Evolutionary conservation across 148 eudicot species (phyloP), one percentile per base, ranked within the genome.

Genomic region (Cornus kousa): DNA sequence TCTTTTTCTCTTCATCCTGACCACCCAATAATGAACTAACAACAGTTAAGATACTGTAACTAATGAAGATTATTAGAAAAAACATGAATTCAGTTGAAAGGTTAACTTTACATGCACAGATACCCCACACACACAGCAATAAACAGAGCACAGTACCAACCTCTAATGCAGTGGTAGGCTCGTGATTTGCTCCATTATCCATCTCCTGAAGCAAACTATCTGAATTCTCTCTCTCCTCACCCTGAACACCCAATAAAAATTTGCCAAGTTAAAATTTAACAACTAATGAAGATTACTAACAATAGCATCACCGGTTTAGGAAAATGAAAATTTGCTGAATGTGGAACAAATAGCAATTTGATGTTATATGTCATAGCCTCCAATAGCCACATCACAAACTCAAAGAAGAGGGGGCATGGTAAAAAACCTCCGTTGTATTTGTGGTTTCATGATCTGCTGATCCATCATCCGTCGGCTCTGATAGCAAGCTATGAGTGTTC

Each of bases 141-240:
- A 59, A 31, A 39, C 0, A 65, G 17, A 46, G 22, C 69, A 67
- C 32, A 60, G 66, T 65, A 70, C 77, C 55, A 59, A 88, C 91
- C 89, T 82, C 86, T 76, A 66, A 73, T 68, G 75, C 60, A 70
- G 53, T 55, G 39, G 37, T 22, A 43, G 77, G 20, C 67, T 76
- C 72, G 78, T 46, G 28, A 33, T 80, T 43, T 67, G 77, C 77
- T 31, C 68, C 81, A 74, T 70, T 71, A 39, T 72, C 80, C 31
- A 33, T 66, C 62, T 82, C 84, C 78, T 72, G 68, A 80, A 79
- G 75, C 55, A 76, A 79, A 73, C 59, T 40, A 65, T 73, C 77
- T 20, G 77, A 75, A 35, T 81, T 67, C 43, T 81, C 88, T 74
- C 22, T 40, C 71, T 79, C 88, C 68, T 80, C 86, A 76, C 74